These are phyloP conservation scores for Claviceps humidiphila DNA, from an alignment of 2,329 filamentous ascomycete genomes.

Conservation along the genomic window DNA sequence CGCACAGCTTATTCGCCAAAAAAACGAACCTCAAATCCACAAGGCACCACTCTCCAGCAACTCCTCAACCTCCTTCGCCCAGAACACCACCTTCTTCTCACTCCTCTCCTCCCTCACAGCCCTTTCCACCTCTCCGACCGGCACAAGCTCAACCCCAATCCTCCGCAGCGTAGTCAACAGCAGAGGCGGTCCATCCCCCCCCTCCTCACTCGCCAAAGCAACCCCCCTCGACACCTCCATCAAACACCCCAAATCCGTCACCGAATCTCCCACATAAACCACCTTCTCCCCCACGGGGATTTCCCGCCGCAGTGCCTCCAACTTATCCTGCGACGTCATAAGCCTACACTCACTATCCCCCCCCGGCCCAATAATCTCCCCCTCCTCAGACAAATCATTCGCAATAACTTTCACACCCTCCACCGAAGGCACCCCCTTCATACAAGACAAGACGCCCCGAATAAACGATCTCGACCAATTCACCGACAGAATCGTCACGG, in stretches of 20 bases:
- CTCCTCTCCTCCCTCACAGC: constrained; percentile 5
- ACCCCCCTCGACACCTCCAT: constrained; percentile 28
- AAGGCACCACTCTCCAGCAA: constrained; percentile 17
- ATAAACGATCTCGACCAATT: constrained; percentile 39
- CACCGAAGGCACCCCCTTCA: too few relatives aligned
- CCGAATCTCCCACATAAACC: constrained; percentile 47
- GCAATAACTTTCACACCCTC: constrained; percentile 22
- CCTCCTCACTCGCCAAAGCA: constrained; percentile 26
- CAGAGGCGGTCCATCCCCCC: constrained; percentile 6
- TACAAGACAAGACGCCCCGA: constrained; percentile 24
- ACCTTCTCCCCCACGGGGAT: constrained; percentile 10
- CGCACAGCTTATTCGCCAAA: too few relatives aligned
- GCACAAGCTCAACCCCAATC: constrained; percentile 24
- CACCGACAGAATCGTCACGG: constrained; percentile 33
- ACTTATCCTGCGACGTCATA: constrained; percentile 33
- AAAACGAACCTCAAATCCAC: neutral
- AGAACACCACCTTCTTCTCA: constrained; percentile 16
- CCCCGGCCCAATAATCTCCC: constrained; percentile 27
- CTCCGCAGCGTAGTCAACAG: constrained; percentile 25
- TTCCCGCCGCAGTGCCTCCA: constrained; percentile 20
- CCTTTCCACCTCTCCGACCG: constrained; percentile 13
- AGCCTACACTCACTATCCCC: constrained; percentile 10
- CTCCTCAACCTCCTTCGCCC: constrained; percentile 32
- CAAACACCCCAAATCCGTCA: constrained; percentile 42
- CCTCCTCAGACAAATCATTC: constrained; percentile 28